A percentile compares a stretch with the other conserved stretches of the same genome.
phyloP scores from a whole-genome alignment of 2,329 filamentous ascomycete genomes.

The Nannizziopsis barbatae region DNA sequence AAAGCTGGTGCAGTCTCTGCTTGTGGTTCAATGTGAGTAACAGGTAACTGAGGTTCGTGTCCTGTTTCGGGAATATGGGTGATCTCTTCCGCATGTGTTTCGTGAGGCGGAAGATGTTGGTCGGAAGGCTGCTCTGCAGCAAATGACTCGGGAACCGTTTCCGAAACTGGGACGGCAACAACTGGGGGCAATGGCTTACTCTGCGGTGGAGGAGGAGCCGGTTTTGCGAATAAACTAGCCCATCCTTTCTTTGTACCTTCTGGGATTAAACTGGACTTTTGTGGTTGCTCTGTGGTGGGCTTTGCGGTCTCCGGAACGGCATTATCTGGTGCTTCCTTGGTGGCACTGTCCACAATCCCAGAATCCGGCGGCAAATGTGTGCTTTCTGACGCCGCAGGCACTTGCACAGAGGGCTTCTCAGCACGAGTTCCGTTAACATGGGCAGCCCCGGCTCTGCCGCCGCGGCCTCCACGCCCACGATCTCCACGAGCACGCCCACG shows the following conservation, averaged over 20 bases:
- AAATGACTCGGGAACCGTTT: slow-evolving; percentile 14
- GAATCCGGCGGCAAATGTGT: slow-evolving; percentile 12
- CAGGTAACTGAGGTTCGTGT: slow-evolving; percentile 7
- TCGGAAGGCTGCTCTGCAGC: slow-evolving; percentile 15
- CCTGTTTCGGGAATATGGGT: slow-evolving; percentile 21
- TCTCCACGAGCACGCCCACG: slow-evolving; percentile 39
- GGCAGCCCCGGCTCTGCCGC: slow-evolving; percentile 31
- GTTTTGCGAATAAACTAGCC: slow-evolving; percentile 65
- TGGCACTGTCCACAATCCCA: slow-evolving; percentile 16
- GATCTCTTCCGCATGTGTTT: slow-evolving; percentile 29
- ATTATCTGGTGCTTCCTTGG: slow-evolving; percentile 18
- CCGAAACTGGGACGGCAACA: slow-evolving; percentile 17
- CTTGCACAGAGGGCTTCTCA: slow-evolving; percentile 22
- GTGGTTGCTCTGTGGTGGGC: slow-evolving; percentile 14
- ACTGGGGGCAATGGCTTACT: slow-evolving; percentile 41
- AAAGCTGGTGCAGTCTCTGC: slow-evolving; percentile 37
- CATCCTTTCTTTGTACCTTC: slow-evolving; percentile 43
- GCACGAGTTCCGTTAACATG: slow-evolving; percentile 35
- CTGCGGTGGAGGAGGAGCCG: slow-evolving; percentile 39
- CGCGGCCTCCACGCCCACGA: slow-evolving; percentile 39
- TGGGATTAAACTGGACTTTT: slow-evolving; percentile 28
- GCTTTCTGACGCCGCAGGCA: slow-evolving; percentile 10
- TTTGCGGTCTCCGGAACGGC: slow-evolving; percentile 20
- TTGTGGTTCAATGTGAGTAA: slow-evolving; percentile 27
- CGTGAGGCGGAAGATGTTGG: slow-evolving; percentile 16